phyloP scores from a whole-genome alignment of 345 rosid genomes.

The Rhodamnia argentea region DNA sequence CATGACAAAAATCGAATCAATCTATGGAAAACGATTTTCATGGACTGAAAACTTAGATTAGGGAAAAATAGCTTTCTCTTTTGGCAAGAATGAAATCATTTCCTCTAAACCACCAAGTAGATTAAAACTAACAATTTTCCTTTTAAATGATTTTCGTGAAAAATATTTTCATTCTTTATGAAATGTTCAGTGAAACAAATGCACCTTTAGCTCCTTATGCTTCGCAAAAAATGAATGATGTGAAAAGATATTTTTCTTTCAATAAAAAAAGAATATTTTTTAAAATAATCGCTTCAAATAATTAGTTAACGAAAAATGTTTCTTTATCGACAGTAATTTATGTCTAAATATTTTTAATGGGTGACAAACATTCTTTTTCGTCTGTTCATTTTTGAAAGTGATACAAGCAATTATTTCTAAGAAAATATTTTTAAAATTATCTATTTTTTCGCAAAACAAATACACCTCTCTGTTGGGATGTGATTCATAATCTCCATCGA shows the following conservation, averaged over 20 bases:
- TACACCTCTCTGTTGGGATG: not conserved
- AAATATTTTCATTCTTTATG: not conserved
- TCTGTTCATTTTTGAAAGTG: not conserved
- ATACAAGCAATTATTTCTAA: not conserved
- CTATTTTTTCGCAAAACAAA: not conserved
- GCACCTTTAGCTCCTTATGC: too few relatives aligned
- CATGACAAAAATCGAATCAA: accelerated
- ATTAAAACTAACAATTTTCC: not conserved
- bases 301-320: not conserved
- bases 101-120: not conserved
- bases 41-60: not conserved
- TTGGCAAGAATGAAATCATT: not conserved
- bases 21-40: not conserved
- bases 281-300: too few relatives aligned
- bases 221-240: too few relatives aligned
- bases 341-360: not conserved
- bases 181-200: not conserved
- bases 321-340: not conserved
- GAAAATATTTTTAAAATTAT: not conserved
- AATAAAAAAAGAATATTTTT: too few relatives aligned
- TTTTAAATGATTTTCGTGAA: not conserved
- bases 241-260: too few relatives aligned
- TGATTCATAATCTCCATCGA: too few relatives aligned
- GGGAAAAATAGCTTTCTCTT: not conserved
- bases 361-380: not conserved